phyloP scores from a whole-genome alignment of 2,329 filamentous ascomycete species.

The Talaromyces sp. region DNA sequence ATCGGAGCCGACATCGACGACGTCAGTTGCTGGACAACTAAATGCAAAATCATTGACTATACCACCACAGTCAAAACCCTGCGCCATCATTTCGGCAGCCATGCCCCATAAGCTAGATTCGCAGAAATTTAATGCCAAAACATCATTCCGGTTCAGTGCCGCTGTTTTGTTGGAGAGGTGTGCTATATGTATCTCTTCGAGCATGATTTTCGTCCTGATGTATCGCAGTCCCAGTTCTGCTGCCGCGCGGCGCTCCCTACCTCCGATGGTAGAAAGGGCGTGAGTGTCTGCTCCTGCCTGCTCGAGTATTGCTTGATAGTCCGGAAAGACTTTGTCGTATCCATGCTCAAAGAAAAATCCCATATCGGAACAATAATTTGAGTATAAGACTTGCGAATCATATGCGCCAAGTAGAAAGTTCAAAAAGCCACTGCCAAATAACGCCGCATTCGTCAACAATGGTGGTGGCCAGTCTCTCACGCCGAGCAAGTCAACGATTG shows the following conservation, averaged over 20 bases:
- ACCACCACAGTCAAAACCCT: background rate
- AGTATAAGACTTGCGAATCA: background rate
- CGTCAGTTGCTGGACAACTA: conserved; percentile 25
- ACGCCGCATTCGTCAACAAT: background rate
- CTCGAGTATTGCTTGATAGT: background rate
- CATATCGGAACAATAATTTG: background rate
- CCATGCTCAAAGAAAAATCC: background rate
- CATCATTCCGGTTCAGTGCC: background rate
- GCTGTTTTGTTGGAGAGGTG: background rate
- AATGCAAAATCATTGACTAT: conserved; percentile 21
- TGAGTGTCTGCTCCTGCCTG: background rate
- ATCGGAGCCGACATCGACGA: conserved; percentile 25
- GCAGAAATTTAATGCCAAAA: background rate
- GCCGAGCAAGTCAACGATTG: conserved; percentile 12
- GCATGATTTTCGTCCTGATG: background rate
- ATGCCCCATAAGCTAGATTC: background rate
- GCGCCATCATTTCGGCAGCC: background rate
- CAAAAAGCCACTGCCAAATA: background rate
- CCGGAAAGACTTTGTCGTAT: background rate
- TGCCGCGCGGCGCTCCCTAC: background rate
- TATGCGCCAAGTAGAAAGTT: background rate
- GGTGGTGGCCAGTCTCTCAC: background rate
- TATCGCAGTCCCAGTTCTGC: background rate
- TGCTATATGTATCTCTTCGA: background rate
- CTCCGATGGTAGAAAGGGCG: background rate